phyloP scores from a whole-genome alignment of 2,329 filamentous ascomycete species.

The Diaporthe citrichinensis region DNA sequence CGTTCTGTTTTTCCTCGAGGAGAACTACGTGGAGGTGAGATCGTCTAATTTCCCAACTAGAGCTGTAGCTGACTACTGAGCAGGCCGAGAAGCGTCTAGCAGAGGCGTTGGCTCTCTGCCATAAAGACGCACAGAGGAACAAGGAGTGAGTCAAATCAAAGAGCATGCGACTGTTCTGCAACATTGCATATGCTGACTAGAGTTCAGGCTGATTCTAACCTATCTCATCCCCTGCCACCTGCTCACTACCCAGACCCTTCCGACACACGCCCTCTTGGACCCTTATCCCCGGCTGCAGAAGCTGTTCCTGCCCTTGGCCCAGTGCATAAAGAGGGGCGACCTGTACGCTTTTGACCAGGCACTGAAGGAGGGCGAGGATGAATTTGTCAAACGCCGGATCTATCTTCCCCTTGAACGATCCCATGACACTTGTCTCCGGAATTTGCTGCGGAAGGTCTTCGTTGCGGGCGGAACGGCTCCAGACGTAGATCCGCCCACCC shows the following conservation, averaged over 20 bases:
- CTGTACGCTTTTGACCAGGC: constrained; percentile 87
- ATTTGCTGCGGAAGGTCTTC: constrained; percentile 93
- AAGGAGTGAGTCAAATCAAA: constrained; percentile 74
- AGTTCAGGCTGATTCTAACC: constrained; percentile 83
- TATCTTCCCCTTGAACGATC: constrained; percentile 95
- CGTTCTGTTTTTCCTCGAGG: constrained; percentile 93
- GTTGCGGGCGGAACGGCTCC: constrained; percentile 83
- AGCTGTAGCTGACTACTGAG: not conserved
- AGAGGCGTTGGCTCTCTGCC: constrained; percentile 86
- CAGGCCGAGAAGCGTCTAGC: constrained; percentile 86
- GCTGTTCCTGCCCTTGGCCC: constrained; percentile 83
- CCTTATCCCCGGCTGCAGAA: constrained; percentile 82
- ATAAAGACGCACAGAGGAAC: constrained; percentile 79
- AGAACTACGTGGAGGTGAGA: constrained; percentile 85
- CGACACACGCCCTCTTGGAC: constrained; percentile 77
- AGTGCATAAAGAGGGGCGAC: constrained; percentile 86
- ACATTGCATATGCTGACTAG: constrained; percentile 44
- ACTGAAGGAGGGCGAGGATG: constrained; percentile 85
- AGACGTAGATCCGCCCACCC: constrained; percentile 65
- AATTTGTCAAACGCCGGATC: constrained; percentile 92
- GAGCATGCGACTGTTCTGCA: constrained; percentile 24
- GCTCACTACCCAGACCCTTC: constrained; percentile 88
- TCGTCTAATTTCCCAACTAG: not conserved
- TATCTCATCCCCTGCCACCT: constrained; percentile 96
- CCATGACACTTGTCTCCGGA: constrained; percentile 91